phyloP scores from a whole-genome alignment of 23 red algal species.

The Rhodosorus marinus region DNA sequence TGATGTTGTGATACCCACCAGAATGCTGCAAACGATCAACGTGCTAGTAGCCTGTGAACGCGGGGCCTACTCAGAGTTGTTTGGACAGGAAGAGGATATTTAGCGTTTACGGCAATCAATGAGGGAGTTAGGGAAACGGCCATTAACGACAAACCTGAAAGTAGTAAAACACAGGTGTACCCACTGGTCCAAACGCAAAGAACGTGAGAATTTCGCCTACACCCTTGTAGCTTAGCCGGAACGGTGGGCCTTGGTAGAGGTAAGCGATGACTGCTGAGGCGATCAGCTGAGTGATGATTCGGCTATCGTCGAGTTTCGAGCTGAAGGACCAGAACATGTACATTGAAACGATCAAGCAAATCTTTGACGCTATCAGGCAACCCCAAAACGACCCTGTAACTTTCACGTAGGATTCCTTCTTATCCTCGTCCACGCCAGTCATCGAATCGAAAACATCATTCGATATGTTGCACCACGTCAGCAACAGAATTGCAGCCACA shows the following conservation, averaged over 20 bases:
- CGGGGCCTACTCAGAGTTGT: no score
- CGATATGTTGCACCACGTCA: conserved; percentile 45
- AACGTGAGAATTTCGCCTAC: conserved; percentile 46
- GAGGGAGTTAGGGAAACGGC: no score
- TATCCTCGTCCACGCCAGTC: conserved; percentile 33
- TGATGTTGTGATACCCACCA: no score
- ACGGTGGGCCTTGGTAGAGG: conserved; percentile 50
- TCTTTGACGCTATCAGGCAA: background rate
- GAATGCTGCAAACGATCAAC: no score
- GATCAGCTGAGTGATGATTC: conserved; percentile 2
- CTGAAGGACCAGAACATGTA: conserved; percentile 2
- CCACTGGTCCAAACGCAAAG: conserved; percentile 16
- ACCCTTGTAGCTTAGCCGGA: conserved; percentile 43
- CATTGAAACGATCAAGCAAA: background rate
- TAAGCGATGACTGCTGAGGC: conserved; percentile 23
- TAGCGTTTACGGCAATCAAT: no score
- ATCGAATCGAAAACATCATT: conserved; percentile 61
- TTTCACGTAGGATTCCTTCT: conserved; percentile 44
- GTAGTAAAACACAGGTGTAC: no score
- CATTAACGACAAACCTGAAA: no score
- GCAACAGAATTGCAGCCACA: conserved; percentile 13
- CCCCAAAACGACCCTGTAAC: conserved; percentile 14
- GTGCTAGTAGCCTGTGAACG: no score
- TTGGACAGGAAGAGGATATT: no score
- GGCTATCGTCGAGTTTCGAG: background rate